A percentile compares a stretch with the other conserved stretches of the same genome.
Evolutionary conservation across 345 rosid genomes (phyloP).

Genomic region (Populus simonii): DNA sequence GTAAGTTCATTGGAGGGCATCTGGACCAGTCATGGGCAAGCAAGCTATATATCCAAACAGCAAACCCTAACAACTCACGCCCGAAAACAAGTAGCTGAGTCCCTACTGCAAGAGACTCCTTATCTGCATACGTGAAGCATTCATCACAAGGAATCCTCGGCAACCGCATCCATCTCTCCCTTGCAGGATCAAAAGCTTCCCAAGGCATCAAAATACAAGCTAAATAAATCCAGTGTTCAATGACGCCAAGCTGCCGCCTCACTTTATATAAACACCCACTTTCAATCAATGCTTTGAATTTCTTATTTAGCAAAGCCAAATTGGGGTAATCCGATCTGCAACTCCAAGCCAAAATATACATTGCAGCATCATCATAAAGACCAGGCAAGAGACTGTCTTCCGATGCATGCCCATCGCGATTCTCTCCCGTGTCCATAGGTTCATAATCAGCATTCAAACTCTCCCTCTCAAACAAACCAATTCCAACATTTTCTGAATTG

Average conservation of each 20-base stretch:
- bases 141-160: constrained; percentile 85
- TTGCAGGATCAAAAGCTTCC: constrained; percentile 62
- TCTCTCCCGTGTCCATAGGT: constrained; percentile 19
- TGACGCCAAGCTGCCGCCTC: constrained; percentile 51
- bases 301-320: constrained; percentile 53
- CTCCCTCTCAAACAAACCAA: constrained; percentile 18
- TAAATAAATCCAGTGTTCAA: constrained; percentile 67
- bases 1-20: constrained; percentile 65
- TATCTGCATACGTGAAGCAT: constrained; percentile 73
- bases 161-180: constrained; percentile 64
- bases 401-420: constrained; percentile 17
- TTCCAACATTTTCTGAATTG: constrained; percentile 8
- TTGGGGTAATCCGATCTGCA: constrained; percentile 60
- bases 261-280: constrained; percentile 52
- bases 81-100: constrained; percentile 74
- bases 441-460: constrained; percentile 15
- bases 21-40: constrained; percentile 53
- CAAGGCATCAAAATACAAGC: constrained; percentile 80
- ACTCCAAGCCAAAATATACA: constrained; percentile 62
- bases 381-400: constrained; percentile 58
- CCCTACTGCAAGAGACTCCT: constrained; percentile 77
- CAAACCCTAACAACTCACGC: constrained; percentile 62
- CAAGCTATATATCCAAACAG: constrained; percentile 73
- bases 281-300: constrained; percentile 43
- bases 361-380: constrained; percentile 69